Evolutionary conservation across 2,329 filamentous ascomycete genomes (phyloP).

Genomic region (Alternaria triticimaculans): DNA sequence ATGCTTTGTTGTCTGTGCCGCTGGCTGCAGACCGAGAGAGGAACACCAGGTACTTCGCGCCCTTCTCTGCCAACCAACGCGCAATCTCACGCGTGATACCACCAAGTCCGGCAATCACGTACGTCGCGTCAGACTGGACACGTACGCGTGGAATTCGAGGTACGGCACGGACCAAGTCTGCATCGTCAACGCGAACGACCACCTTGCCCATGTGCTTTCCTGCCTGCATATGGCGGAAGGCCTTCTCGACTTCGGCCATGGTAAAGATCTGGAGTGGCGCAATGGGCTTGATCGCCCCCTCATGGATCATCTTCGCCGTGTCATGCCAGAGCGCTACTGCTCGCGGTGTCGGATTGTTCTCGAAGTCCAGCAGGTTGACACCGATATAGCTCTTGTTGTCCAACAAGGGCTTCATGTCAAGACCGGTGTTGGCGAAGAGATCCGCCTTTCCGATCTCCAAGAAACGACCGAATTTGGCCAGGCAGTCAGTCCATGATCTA

Average conservation of each 20-base stretch:
- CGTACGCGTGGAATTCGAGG: neutral
- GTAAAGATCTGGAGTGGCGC: slow-evolving; percentile 9
- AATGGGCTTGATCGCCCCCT: slow-evolving; percentile 4
- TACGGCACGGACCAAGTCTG: slow-evolving; percentile 18
- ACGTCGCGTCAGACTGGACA: slow-evolving; percentile 22
- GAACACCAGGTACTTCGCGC: slow-evolving; percentile 28
- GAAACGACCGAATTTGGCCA: slow-evolving; percentile 42
- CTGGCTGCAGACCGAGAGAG: slow-evolving; percentile 20
- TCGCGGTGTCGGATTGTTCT: neutral
- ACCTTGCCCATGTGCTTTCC: slow-evolving; percentile 52
- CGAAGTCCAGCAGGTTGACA: slow-evolving; percentile 10
- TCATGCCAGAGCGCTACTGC: neutral
- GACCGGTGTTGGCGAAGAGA: slow-evolving; percentile 9
- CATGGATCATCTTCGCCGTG: slow-evolving; percentile 4
- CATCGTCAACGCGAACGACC: slow-evolving; percentile 37
- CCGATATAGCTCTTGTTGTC: slow-evolving; percentile 9
- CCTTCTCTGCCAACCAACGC: slow-evolving; percentile 22
- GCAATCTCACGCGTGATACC: slow-evolving; percentile 29
- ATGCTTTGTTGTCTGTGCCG: slow-evolving; percentile 1
- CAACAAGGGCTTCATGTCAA: slow-evolving; percentile 22
- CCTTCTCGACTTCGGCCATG: slow-evolving; percentile 8
- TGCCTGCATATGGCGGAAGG: slow-evolving; percentile 28
- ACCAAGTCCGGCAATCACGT: slow-evolving; percentile 29
- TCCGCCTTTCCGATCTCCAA: slow-evolving; percentile 26
- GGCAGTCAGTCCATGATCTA: slow-evolving; percentile 26